Percentiles rank a stretch among this genome's conserved stretches.
Conservation (phyloP, 352 stramenopile species). For the Phytophthora melonis region DNA sequence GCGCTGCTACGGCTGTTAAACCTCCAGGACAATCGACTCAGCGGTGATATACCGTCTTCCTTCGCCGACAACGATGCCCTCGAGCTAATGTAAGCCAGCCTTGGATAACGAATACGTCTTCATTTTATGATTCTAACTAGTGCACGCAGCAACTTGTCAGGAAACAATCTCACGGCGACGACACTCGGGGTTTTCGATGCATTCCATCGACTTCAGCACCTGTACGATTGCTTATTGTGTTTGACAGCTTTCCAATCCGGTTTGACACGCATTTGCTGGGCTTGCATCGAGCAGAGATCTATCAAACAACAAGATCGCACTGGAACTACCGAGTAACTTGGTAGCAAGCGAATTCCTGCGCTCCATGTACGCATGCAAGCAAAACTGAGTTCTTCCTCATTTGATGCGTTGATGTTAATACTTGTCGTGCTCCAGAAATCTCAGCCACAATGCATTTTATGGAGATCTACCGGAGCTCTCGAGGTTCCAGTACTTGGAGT, state of each 20-base stretch:
- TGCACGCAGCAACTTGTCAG: slow-evolving; percentile 45
- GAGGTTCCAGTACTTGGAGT: slow-evolving; percentile 46
- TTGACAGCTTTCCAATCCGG: neutral
- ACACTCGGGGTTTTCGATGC: slow-evolving; percentile 48
- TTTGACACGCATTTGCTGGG: neutral
- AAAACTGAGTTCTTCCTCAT: neutral
- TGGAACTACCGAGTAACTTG: slow-evolving; percentile 43
- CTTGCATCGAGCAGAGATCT: slow-evolving; percentile 45
- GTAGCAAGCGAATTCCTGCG: slow-evolving; percentile 61
- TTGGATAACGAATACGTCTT: neutral
- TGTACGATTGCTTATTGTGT: slow-evolving; percentile 32
- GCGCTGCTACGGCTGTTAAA: slow-evolving; percentile 70
- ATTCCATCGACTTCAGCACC: slow-evolving; percentile 46
- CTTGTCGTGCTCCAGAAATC: slow-evolving; percentile 39
- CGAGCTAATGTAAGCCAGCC: slow-evolving; percentile 62
- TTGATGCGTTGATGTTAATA: neutral
- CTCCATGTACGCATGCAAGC: slow-evolving; percentile 48
- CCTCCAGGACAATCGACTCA: slow-evolving; percentile 55
- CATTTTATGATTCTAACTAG: neutral
- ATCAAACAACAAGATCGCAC: slow-evolving; percentile 51
- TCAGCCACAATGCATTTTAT: slow-evolving; percentile 62
- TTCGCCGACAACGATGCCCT: slow-evolving; percentile 67
- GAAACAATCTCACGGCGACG: slow-evolving; percentile 45
- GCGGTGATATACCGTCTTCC: slow-evolving; percentile 50
- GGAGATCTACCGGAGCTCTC: slow-evolving; percentile 44